phyloP scores from a whole-genome alignment of 129 eudicot species.

The Solidago caesia region DNA sequence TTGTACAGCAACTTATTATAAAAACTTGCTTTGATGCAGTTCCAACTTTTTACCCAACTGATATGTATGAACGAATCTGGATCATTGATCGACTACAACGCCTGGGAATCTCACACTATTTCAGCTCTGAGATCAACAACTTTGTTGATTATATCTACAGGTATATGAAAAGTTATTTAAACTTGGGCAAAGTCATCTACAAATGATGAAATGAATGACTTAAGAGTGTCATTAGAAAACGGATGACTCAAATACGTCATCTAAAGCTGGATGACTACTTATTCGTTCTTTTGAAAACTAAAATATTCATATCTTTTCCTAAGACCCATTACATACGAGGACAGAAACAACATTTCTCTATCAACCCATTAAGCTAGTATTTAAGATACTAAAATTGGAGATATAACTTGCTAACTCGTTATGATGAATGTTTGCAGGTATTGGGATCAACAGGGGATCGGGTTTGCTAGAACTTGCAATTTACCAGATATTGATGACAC shows the following conservation, averaged over 20 bases:
- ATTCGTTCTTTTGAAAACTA: too few species aligned
- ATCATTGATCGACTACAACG: slow-evolving; percentile 23
- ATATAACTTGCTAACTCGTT: background rate
- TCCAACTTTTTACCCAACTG: slow-evolving; percentile 10
- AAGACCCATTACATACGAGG: too few species aligned
- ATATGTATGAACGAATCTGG: slow-evolving; percentile 16
- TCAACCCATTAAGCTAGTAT: background rate
- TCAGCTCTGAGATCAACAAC: slow-evolving; percentile 7
- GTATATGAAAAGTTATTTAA: background rate
- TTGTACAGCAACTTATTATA: background rate
- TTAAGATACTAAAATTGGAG: background rate
- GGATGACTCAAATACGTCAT: background rate
- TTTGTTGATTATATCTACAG: slow-evolving; percentile 14
- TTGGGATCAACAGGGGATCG: slow-evolving; percentile 58
- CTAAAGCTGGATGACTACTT: background rate
- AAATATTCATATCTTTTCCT: too few species aligned
- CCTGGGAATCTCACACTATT: slow-evolving; percentile 21
- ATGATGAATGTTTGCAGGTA: slow-evolving; percentile 23
- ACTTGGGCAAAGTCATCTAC: too few species aligned
- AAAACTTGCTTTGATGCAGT: background rate
- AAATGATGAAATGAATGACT: too few species aligned
- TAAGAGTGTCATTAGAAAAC: too few species aligned
- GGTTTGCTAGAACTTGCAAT: slow-evolving; percentile 54
- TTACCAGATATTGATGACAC: slow-evolving; percentile 73
- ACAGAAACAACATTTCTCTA: background rate